phyloP scores from a whole-genome alignment of 805 yeast species.

The Monosporozyma servazzii region DNA sequence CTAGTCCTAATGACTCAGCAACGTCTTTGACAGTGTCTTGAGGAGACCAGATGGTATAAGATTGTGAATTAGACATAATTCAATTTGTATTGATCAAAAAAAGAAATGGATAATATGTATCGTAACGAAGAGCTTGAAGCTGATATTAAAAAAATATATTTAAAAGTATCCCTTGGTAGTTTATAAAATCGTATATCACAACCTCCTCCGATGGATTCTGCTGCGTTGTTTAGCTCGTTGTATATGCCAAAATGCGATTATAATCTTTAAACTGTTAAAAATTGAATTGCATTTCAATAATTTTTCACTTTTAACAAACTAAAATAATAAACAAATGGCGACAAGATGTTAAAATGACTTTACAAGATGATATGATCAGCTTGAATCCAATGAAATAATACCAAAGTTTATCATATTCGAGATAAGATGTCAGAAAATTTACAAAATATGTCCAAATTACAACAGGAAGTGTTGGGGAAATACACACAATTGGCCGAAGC shows the following conservation, averaged over 20 bases:
- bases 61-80: constrained; percentile 29
- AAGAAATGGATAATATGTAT: too few species aligned
- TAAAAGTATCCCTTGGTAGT: too few species aligned
- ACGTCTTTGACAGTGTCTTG: constrained; percentile 94
- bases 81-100: not conserved
- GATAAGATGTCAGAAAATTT: not conserved
- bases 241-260: not conserved
- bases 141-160: too few species aligned
- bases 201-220: not conserved
- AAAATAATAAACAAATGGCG: not conserved
- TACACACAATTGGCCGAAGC: constrained; percentile 23
- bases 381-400: not conserved
- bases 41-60: constrained; percentile 95
- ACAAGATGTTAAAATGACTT: not conserved
- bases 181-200: not conserved
- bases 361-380: not conserved
- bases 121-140: too few species aligned
- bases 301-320: not conserved
- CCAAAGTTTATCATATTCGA: too few species aligned
- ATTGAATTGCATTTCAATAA: not conserved
- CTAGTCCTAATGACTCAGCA: constrained; percentile 82
- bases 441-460: constrained; percentile 10
- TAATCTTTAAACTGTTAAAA: not conserved
- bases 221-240: not conserved
- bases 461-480: constrained; percentile 23